Conservation (phyloP, 768 basidiomycete genomes). For the Cystobasidiopsis lactophilus region DNA sequence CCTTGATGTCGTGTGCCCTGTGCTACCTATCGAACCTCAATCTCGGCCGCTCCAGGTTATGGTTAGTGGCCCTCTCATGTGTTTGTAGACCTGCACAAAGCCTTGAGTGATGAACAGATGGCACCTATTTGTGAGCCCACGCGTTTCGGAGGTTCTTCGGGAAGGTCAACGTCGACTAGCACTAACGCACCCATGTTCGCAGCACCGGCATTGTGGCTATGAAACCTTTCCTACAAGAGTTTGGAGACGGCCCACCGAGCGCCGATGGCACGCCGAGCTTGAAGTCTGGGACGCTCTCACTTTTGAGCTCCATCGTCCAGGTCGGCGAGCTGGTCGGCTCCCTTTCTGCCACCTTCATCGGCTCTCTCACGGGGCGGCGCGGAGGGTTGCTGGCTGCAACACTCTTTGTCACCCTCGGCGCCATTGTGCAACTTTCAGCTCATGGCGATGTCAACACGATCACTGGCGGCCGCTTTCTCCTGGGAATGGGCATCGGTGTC, state of each 20-base stretch:
- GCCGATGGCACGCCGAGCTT: constrained; percentile 11
- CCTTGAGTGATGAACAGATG: too few species aligned
- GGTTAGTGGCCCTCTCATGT: too few species aligned
- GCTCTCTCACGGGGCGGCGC: constrained; percentile 23
- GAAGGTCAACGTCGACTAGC: too few species aligned
- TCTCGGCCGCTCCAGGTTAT: too few species aligned
- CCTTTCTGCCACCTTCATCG: constrained; percentile 21
- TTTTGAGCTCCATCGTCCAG: constrained; percentile 23
- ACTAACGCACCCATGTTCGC: too few species aligned
- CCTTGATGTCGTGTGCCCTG: too few species aligned
- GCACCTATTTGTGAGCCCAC: too few species aligned
- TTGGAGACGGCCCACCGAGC: constrained; percentile 1
- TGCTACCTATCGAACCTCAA: too few species aligned
- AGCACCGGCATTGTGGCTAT: constrained; percentile 4
- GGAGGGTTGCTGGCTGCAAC: constrained; percentile 20
- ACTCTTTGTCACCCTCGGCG: constrained; percentile 20
- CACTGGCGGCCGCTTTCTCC: constrained; percentile 23
- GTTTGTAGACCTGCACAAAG: too few species aligned
- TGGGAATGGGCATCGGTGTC: constrained; percentile 22
- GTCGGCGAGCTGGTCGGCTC: constrained; percentile 25
- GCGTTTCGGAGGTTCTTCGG: too few species aligned
- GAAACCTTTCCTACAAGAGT: constrained; percentile 8
- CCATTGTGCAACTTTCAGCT: constrained; percentile 18
- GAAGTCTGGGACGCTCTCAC: constrained; percentile 15
- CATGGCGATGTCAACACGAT: constrained; percentile 15